phyloP scores from a whole-genome alignment of 2,329 filamentous ascomycete genomes.

The Fusarium nurragi region DNA sequence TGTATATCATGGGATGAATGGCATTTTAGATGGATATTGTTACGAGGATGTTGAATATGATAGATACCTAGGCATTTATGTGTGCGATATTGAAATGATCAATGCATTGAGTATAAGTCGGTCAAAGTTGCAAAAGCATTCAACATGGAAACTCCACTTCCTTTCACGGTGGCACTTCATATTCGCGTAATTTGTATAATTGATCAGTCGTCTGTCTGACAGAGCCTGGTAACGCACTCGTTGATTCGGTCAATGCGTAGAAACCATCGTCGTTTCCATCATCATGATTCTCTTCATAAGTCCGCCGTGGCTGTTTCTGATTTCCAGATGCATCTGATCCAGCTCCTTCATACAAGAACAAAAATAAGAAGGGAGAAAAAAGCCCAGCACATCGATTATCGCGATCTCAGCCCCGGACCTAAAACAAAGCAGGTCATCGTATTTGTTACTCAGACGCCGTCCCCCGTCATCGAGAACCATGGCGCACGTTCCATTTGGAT shows the following conservation, averaged over 20 bases:
- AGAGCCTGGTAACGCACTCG: slow-evolving; percentile 23
- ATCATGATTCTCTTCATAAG: slow-evolving; percentile 15
- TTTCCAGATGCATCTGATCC: slow-evolving; percentile 32
- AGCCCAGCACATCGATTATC: slow-evolving; percentile 24
- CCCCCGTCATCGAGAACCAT: slow-evolving; percentile 14
- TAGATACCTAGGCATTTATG: slow-evolving; percentile 17
- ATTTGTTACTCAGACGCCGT: slow-evolving; percentile 25
- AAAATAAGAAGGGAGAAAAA: slow-evolving; percentile 16
- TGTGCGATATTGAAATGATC: neutral
- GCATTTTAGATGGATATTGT: slow-evolving; percentile 2
- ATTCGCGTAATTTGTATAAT: slow-evolving; percentile 30
- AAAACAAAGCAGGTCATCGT: slow-evolving; percentile 15
- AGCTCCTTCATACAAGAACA: slow-evolving; percentile 37
- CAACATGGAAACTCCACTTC: neutral
- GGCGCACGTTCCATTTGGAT: neutral
- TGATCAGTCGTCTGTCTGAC: slow-evolving; percentile 26
- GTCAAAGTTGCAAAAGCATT: neutral
- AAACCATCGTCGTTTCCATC: slow-evolving; percentile 22
- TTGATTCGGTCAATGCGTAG: slow-evolving; percentile 23
- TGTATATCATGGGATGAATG: slow-evolving; percentile 21
- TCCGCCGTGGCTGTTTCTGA: slow-evolving; percentile 14
- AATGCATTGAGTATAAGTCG: neutral
- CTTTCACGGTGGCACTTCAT: neutral
- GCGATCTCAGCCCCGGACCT: slow-evolving; percentile 17
- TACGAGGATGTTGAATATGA: slow-evolving; percentile 11